Conservation (phyloP, 2,329 filamentous ascomycete species). For the Alternaria dauci region DNA sequence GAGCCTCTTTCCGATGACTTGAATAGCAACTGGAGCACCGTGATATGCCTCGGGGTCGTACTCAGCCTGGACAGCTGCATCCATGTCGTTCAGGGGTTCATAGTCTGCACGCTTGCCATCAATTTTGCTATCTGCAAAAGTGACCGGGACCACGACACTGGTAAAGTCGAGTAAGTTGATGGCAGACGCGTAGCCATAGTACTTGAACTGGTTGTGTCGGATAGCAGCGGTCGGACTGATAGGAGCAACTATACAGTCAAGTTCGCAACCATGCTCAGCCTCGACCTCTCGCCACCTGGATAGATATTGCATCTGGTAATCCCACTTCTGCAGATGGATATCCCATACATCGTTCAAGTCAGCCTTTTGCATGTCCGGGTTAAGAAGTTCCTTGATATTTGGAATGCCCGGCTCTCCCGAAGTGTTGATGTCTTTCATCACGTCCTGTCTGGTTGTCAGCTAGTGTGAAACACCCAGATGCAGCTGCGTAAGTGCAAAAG, state of each 20-base stretch:
- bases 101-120: slow-evolving; percentile 21
- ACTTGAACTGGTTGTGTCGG: slow-evolving; percentile 18
- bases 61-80: slow-evolving; percentile 14
- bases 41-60: slow-evolving; percentile 19
- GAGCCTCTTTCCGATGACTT: slow-evolving; percentile 14
- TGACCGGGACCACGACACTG: slow-evolving; percentile 32
- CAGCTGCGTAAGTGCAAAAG: neutral
- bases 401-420: slow-evolving; percentile 17
- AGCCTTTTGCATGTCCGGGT: slow-evolving; percentile 10
- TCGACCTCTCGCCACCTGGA: slow-evolving; percentile 3
- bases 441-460: neutral
- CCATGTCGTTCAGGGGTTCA: slow-evolving; percentile 27
- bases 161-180: slow-evolving; percentile 22
- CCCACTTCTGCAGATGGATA: slow-evolving; percentile 17
- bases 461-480: neutral
- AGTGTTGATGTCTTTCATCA: slow-evolving; percentile 59
- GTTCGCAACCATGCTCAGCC: slow-evolving; percentile 2
- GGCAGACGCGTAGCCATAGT: slow-evolving; percentile 17
- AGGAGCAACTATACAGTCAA: slow-evolving; percentile 19
- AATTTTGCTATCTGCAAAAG: slow-evolving; percentile 24
- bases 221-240: slow-evolving; percentile 32
- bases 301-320: slow-evolving; percentile 15
- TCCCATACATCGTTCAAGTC: slow-evolving; percentile 17
- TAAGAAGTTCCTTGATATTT: slow-evolving; percentile 19
- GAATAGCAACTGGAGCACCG: slow-evolving; percentile 20